A percentile compares a stretch with the other conserved stretches of the same genome.
phyloP scores from a whole-genome alignment of 306 rosid species.

The Pachyrhizus erosus region DNA sequence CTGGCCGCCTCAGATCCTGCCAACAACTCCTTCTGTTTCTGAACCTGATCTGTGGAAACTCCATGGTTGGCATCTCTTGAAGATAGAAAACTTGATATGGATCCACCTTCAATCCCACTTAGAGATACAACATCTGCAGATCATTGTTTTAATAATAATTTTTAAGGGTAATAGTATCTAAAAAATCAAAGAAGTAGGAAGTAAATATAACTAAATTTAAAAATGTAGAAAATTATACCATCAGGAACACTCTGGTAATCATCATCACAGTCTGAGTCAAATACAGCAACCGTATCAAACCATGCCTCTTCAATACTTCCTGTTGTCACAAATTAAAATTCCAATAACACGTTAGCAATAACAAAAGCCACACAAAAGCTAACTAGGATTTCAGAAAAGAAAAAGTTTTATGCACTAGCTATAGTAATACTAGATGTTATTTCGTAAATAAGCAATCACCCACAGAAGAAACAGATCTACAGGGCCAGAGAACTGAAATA shows the following conservation, averaged over 20 bases:
- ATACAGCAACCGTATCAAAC: constrained; percentile 75
- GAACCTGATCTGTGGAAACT: constrained; percentile 52
- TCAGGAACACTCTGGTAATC: constrained; percentile 87
- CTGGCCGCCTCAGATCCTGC: constrained; percentile 50
- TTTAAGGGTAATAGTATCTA: not conserved
- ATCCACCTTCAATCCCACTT: constrained; percentile 59
- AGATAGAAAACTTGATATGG: constrained; percentile 55
- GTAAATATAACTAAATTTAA: not conserved
- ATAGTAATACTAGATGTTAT: constrained; percentile 1
- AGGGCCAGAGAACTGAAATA: constrained; percentile 1
- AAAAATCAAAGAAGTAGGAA: not conserved
- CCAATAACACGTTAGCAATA: constrained; percentile 10
- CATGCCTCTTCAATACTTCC: constrained; percentile 77
- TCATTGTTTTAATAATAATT: not conserved
- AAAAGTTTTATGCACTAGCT: not conserved
- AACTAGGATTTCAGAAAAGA: not conserved
- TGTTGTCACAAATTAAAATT: constrained; percentile 43
- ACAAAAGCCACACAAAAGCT: constrained; percentile 33
- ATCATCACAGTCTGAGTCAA: constrained; percentile 94
- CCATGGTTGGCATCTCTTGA: constrained; percentile 59
- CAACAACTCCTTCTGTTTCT: constrained; percentile 46
- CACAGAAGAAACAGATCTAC: constrained; percentile 1
- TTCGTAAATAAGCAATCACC: not conserved
- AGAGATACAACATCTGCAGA: constrained; percentile 69
- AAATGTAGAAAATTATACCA: constrained; percentile 54